A percentile compares a stretch with the other conserved stretches of the same genome.
These are phyloP conservation scores for Rhodotorula kratochvilovae DNA, from an alignment of 768 basidiomycete genomes.

Conservation along the genomic window DNA sequence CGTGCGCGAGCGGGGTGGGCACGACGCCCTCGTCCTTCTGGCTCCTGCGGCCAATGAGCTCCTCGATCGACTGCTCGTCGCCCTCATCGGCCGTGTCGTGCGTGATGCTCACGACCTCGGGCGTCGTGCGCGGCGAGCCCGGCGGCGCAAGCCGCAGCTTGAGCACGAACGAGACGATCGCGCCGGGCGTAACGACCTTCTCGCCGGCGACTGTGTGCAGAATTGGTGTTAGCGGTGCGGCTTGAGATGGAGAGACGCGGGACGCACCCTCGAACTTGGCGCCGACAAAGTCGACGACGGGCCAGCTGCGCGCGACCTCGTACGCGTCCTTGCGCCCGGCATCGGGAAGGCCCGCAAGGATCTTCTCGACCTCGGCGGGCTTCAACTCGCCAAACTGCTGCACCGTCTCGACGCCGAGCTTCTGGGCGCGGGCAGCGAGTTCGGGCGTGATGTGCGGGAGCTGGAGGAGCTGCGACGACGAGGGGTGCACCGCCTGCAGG, in stretches of 20 bases:
- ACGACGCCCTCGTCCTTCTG: constrained; percentile 51
- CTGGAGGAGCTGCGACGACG: constrained; percentile 58
- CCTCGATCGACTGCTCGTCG: constrained; percentile 63
- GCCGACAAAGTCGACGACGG: constrained; percentile 70
- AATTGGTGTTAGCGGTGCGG: no score
- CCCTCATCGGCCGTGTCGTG: constrained; percentile 48
- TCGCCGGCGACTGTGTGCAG: constrained; percentile 66
- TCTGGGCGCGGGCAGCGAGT: constrained; percentile 45
- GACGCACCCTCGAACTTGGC: constrained; percentile 75
- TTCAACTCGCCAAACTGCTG: constrained; percentile 36
- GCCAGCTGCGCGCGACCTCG: constrained; percentile 66
- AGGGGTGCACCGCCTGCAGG: constrained; percentile 65
- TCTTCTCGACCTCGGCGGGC: constrained; percentile 32
- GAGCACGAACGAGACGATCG: constrained; percentile 79
- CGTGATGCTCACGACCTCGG: constrained; percentile 45
- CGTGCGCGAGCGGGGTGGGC: constrained; percentile 61
- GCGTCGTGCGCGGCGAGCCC: constrained; percentile 33
- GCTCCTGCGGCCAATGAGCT: constrained; percentile 62
- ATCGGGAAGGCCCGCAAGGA: constrained; percentile 10
- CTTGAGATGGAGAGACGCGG: no score
- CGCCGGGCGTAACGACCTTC: constrained; percentile 74
- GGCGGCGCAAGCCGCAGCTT: constrained; percentile 72
- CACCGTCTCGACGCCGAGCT: constrained; percentile 34
- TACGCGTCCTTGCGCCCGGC: constrained; percentile 52
- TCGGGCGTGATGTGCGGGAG: constrained; percentile 64